Evolutionary conservation across 768 basidiomycete genomes (phyloP).

Genomic region (Naganishia randhawae): DNA sequence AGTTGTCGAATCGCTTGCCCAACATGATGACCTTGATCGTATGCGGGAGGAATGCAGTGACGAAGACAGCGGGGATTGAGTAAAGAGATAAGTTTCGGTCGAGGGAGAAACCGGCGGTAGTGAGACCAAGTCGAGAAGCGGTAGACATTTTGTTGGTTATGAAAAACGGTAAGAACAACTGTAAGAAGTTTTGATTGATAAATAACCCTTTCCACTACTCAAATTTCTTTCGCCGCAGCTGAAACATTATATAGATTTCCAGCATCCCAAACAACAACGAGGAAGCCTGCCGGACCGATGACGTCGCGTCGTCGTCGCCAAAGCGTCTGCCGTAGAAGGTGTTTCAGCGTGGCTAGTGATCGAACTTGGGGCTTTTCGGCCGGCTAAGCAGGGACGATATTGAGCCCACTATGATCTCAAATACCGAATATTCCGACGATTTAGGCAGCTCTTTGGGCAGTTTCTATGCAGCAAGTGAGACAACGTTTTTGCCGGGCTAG

Average conservation of each 20-base stretch:
- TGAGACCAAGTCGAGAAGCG: slow-evolving; percentile 27
- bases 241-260: neutral
- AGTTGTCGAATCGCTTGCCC: slow-evolving; percentile 29
- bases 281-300: neutral
- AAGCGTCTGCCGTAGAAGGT: no score
- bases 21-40: slow-evolving; percentile 26
- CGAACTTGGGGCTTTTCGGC: no score
- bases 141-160: slow-evolving; percentile 25
- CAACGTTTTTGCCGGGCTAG: no score
- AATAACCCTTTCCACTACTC: neutral
- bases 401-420: no score
- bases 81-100: slow-evolving; percentile 31
- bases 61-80: slow-evolving; percentile 29
- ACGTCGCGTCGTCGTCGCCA: no score
- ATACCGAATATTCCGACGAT: no score
- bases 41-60: slow-evolving; percentile 25
- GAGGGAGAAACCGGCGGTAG: slow-evolving; percentile 25
- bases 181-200: neutral
- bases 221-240: neutral
- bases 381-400: neutral
- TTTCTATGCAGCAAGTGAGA: no score
- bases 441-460: no score
- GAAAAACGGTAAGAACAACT: neutral
- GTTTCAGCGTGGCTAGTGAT: neutral
- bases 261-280: neutral